A percentile compares a stretch with the other conserved stretches of the same genome.
These are phyloP conservation scores for Rhizoclosmatium sp. DNA, from an alignment of 192 early-diverging fungal genomes.

Conservation along the genomic window DNA sequence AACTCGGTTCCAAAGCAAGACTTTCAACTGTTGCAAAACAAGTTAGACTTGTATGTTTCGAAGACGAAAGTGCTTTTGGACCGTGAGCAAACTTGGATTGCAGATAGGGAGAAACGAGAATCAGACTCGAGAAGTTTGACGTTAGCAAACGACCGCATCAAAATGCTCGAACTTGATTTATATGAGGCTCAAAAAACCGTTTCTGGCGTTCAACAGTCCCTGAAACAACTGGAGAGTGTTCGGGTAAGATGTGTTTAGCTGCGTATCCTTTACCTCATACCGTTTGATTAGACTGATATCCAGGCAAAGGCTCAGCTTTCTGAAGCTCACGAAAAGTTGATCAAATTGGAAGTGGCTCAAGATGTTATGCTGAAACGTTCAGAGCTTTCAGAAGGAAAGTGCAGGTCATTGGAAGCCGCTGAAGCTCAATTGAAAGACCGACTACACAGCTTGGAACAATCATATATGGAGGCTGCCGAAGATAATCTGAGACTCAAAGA, in stretches of 20 bases:
- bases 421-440: conserved; percentile 42
- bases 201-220: not conserved
- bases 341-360: conserved; percentile 44
- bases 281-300: conserved; percentile 27
- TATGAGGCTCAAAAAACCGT: conserved; percentile 23
- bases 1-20: conserved; percentile 49
- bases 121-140: conserved; percentile 12
- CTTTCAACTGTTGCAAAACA: conserved; percentile 40
- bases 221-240: conserved; percentile 1
- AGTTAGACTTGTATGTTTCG: conserved; percentile 42
- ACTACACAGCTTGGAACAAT: conserved; percentile 39
- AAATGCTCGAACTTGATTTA: conserved; percentile 25
- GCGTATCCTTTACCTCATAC: not conserved
- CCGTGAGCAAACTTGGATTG: conserved; percentile 50
- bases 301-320: conserved; percentile 20
- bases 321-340: conserved; percentile 21
- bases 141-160: conserved; percentile 17
- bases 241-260: not conserved
- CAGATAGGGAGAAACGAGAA: conserved; percentile 18
- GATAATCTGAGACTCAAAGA: conserved; percentile 45
- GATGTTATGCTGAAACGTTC: conserved; percentile 50
- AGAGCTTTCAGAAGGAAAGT: conserved; percentile 54
- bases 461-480: conserved; percentile 55
- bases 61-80: conserved; percentile 50
- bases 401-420: conserved; percentile 19